phyloP scores from a whole-genome alignment of 2,329 filamentous ascomycete species.

The Aspergillus neoniger region DNA sequence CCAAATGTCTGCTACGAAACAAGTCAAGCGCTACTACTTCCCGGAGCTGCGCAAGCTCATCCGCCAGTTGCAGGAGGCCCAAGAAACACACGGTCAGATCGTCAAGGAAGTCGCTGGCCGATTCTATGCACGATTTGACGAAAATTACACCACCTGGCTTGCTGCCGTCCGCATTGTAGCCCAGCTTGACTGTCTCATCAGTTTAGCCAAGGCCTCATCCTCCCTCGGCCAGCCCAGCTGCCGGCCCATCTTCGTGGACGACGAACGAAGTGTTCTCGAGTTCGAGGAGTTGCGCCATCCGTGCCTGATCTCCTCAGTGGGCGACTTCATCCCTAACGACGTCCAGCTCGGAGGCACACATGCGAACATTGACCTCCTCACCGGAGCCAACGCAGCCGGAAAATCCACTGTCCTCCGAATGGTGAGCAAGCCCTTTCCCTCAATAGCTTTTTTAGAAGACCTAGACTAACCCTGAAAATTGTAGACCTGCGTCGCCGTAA shows the following conservation, averaged over 20 bases:
- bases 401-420: conserved; percentile 96
- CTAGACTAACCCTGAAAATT: conserved; percentile 18
- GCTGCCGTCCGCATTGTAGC: conserved; percentile 86
- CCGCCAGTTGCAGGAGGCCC: conserved; percentile 85
- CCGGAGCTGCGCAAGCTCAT: conserved; percentile 79
- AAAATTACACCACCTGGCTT: conserved; percentile 82
- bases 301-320: conserved; percentile 85
- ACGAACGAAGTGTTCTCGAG: conserved; percentile 82
- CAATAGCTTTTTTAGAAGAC: background rate
- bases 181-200: conserved; percentile 92
- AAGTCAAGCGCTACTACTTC: conserved; percentile 93
- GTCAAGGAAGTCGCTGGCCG: conserved; percentile 80
- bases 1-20: conserved; percentile 91
- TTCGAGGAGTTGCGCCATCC: conserved; percentile 92
- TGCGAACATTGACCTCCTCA: conserved; percentile 86
- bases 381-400: conserved; percentile 93
- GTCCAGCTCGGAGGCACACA: conserved; percentile 78
- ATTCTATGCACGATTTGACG: conserved; percentile 85
- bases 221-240: conserved; percentile 84
- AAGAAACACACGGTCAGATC: conserved; percentile 90
- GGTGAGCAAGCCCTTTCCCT: conserved; percentile 56
- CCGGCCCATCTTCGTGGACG: conserved; percentile 81
- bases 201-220: conserved; percentile 83
- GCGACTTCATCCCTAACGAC: conserved; percentile 96
- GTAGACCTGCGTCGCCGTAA: conserved; percentile 89